phyloP scores from a whole-genome alignment of 2,329 filamentous ascomycete genomes.

The Emmonsiellopsis sp. region DNA sequence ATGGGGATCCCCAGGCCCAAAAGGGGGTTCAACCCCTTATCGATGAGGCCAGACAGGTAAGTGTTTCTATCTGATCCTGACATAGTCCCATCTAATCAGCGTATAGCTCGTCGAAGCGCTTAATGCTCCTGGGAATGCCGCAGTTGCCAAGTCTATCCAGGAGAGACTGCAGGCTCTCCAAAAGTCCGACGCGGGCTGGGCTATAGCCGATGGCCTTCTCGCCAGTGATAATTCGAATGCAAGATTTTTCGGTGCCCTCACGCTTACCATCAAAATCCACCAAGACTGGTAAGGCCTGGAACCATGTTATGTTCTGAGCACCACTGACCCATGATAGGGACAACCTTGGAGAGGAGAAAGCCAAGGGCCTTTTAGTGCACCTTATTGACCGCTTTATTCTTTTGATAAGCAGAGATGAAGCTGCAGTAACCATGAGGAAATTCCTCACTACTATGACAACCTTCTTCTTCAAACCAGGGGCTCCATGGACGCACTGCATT shows the following conservation, averaged over 20 bases:
- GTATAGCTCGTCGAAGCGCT: conserved; percentile 31
- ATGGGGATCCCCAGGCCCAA: not conserved
- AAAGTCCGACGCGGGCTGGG: conserved; percentile 72
- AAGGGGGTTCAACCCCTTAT: not conserved
- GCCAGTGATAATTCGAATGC: conserved; percentile 61
- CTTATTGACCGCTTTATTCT: conserved; percentile 35
- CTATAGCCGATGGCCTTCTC: conserved; percentile 68
- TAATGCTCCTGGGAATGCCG: conserved; percentile 34
- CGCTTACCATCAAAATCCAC: conserved; percentile 89
- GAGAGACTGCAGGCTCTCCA: conserved; percentile 70
- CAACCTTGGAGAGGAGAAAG: conserved; percentile 25
- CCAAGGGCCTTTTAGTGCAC: conserved; percentile 27
- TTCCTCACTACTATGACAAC: conserved; percentile 34
- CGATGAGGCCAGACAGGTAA: conserved; percentile 5
- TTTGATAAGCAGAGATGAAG: conserved; percentile 30
- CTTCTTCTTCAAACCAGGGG: conserved; percentile 32
- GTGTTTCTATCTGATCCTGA: not conserved
- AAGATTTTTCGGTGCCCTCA: conserved; percentile 86
- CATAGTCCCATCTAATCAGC: not conserved
- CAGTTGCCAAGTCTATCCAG: conserved; percentile 49
- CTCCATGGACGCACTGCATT: conserved; percentile 29
- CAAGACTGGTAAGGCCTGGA: conserved; percentile 57
- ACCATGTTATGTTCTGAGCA: not conserved
- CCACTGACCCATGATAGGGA: conserved; percentile 18
- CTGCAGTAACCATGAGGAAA: conserved; percentile 36